Conservation (phyloP, 805 yeast species). For the Ogataea methylovora region DNA sequence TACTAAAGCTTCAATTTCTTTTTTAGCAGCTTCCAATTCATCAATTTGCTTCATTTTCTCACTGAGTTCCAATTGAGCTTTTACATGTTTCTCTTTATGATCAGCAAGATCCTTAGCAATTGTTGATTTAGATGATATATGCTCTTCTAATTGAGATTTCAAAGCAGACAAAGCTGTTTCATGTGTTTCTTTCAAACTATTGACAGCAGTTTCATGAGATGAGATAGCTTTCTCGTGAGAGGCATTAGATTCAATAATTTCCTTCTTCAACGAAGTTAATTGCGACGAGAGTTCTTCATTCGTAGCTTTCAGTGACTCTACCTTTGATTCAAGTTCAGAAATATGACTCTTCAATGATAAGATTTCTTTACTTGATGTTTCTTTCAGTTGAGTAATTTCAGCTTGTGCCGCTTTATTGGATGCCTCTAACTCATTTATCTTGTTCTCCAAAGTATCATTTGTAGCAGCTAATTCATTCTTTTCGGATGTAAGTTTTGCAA, state of each 20-base stretch:
- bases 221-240: neutral
- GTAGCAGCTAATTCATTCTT: neutral
- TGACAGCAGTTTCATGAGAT: conserved; percentile 1
- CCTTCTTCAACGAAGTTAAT: conserved; percentile 26
- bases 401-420: conserved; percentile 16
- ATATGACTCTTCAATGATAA: conserved; percentile 11
- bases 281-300: conserved; percentile 7
- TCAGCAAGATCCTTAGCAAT: neutral
- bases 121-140: neutral
- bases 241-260: conserved; percentile 3
- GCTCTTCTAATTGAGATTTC: neutral
- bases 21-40: too few relatives aligned
- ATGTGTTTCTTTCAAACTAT: conserved; percentile 1
- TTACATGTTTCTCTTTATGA: neutral
- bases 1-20: too few relatives aligned
- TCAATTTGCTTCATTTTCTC: too few relatives aligned
- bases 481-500: conserved; percentile 1
- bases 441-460: too few relatives aligned
- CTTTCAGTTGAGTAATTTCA: conserved; percentile 12
- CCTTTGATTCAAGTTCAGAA: conserved; percentile 12
- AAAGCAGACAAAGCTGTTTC: neutral
- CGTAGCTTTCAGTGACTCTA: conserved; percentile 4
- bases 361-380: conserved; percentile 12
- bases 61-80: too few relatives aligned
- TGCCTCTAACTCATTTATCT: conserved; percentile 16